These are phyloP conservation scores for Apiotrichum gamsii DNA, from an alignment of 1,284 basidiomycete genomes.

Conservation along the genomic window DNA sequence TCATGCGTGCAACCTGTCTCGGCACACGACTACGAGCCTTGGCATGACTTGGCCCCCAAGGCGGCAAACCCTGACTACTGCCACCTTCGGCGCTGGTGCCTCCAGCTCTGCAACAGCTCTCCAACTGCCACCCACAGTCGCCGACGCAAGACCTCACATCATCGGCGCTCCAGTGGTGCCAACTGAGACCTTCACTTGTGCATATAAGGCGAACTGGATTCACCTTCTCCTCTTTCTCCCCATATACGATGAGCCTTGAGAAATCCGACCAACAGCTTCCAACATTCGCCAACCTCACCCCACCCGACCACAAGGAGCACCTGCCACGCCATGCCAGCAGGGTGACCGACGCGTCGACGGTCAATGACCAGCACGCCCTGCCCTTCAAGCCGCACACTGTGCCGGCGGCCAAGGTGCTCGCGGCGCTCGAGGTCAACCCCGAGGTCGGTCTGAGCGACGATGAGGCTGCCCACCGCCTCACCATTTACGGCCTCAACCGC, in stretches of 20 bases:
- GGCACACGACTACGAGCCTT: no score
- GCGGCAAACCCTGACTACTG: no score
- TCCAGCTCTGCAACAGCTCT: no score
- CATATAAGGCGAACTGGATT: no score
- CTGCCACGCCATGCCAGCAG: neutral
- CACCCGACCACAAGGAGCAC: neutral
- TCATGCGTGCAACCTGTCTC: no score
- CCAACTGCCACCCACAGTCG: no score
- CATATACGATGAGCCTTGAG: slow-evolving; percentile 1
- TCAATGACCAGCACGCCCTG: slow-evolving; percentile 12
- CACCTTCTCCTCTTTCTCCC: no score
- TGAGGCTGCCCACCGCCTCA: slow-evolving; percentile 30
- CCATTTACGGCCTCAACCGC: slow-evolving; percentile 46
- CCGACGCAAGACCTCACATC: no score
- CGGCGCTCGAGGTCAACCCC: slow-evolving; percentile 36
- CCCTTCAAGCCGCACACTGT: slow-evolving; percentile 40
- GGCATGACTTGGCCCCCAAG: no score
- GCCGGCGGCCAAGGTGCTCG: slow-evolving; percentile 32
- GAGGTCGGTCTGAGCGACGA: slow-evolving; percentile 33
- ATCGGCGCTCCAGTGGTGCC: no score
- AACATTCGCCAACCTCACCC: neutral
- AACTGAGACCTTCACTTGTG: no score
- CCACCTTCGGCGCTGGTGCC: no score
- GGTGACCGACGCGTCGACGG: neutral
- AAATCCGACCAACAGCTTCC: neutral